Conservation (phyloP, 2,329 filamentous ascomycete species). For the Penicillium decumbens region DNA sequence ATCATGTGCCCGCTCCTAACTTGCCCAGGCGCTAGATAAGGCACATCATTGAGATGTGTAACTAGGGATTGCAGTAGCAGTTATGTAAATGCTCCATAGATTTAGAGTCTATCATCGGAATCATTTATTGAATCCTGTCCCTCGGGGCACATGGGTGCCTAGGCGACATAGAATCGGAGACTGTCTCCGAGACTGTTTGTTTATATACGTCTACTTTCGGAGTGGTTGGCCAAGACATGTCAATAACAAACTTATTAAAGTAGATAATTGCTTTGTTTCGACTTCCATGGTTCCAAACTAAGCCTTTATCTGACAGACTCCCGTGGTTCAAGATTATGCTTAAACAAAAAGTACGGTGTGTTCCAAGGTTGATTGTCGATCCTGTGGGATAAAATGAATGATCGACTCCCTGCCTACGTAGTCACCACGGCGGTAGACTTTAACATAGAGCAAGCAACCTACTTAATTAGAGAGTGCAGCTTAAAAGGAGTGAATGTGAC, state of each 20-base stretch:
- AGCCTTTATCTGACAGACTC: neutral
- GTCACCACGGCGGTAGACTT: no score
- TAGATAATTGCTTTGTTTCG: conserved; percentile 2
- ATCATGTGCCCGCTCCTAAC: neutral
- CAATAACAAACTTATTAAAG: no score
- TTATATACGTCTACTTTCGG: conserved; percentile 11
- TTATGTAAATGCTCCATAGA: neutral
- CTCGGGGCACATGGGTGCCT: neutral
- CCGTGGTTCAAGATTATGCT: neutral
- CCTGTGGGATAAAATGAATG: neutral
- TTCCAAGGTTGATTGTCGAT: neutral
- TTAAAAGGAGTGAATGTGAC: conserved; percentile 7
- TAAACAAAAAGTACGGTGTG: neutral
- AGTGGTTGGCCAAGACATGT: conserved; percentile 1
- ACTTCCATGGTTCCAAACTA: neutral
- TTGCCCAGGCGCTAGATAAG: neutral
- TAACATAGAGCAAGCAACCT: no score
- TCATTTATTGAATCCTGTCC: neutral
- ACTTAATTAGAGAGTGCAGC: no score
- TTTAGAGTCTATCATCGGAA: neutral
- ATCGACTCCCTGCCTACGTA: neutral
- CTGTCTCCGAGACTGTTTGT: conserved; percentile 1
- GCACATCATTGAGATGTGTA: neutral
- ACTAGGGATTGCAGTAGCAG: neutral
- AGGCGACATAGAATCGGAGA: neutral